phyloP scores from a whole-genome alignment of 2,329 filamentous ascomycete genomes.

The Colletotrichum neosansevieriae region DNA sequence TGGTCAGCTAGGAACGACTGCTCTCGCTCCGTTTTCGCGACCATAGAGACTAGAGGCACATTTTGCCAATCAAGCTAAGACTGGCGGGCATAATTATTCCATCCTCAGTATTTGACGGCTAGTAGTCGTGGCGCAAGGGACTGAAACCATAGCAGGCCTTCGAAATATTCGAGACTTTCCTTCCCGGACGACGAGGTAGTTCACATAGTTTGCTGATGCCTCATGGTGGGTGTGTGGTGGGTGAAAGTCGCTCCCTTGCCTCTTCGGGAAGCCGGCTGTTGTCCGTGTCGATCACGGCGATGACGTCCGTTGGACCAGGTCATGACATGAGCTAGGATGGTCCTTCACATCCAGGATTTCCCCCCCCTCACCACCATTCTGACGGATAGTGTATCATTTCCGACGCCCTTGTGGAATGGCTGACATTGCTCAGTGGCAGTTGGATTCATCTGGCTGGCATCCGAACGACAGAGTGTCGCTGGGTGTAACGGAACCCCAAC shows the following conservation, averaged over 20 bases:
- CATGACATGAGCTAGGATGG: conserved; percentile 17
- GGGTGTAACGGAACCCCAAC: neutral
- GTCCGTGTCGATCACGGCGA: conserved; percentile 35
- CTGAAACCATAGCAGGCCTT: conserved; percentile 21
- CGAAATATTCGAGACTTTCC: conserved; percentile 5
- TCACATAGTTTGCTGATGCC: conserved; percentile 12
- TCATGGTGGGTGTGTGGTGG: conserved; percentile 2
- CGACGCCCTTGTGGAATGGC: neutral
- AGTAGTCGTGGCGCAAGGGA: conserved; percentile 7
- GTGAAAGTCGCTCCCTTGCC: conserved; percentile 32
- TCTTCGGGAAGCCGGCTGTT: conserved; percentile 33
- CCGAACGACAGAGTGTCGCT: neutral
- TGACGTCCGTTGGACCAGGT: conserved; percentile 33
- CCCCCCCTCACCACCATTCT: no score
- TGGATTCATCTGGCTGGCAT: neutral
- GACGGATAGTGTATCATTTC: neutral
- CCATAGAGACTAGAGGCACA: neutral
- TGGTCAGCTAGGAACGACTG: no score
- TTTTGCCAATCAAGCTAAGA: neutral
- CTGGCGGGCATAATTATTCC: conserved; percentile 5
- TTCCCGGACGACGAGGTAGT: neutral
- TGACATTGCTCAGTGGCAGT: neutral
- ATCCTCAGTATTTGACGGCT: conserved; percentile 2
- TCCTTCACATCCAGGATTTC: conserved; percentile 7
- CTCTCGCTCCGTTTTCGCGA: neutral